Conservation (phyloP, 768 basidiomycete species). For the Rhodotorula diobovata region DNA sequence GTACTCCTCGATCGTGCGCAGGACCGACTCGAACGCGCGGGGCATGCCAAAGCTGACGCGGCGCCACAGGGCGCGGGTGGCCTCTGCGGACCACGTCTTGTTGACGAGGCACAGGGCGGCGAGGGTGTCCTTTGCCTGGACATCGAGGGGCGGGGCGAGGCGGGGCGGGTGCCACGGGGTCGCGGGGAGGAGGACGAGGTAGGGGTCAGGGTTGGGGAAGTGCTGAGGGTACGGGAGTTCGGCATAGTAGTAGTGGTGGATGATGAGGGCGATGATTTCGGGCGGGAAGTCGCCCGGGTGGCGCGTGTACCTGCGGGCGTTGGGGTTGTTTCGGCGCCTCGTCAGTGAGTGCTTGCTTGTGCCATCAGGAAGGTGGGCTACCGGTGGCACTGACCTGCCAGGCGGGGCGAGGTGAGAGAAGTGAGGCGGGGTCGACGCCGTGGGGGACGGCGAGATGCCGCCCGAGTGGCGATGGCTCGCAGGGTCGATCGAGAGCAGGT, state of each 20-base stretch:
- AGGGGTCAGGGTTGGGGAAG: conserved; percentile 33
- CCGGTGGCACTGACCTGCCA: no score
- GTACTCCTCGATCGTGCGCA: conserved; percentile 35
- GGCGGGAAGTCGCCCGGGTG: conserved; percentile 33
- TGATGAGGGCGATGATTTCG: conserved; percentile 38
- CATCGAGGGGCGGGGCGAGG: conserved; percentile 18
- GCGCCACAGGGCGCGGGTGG: conserved; percentile 31
- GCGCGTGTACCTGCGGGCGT: conserved; percentile 4
- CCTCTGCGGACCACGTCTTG: conserved; percentile 31
- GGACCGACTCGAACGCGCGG: conserved; percentile 35
- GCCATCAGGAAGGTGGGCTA: no score
- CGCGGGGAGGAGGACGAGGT: conserved; percentile 30
- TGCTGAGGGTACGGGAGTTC: conserved; percentile 12
- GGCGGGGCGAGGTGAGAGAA: background rate
- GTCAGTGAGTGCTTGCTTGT: background rate
- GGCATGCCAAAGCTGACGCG: conserved; percentile 35
- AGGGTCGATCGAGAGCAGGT: conserved; percentile 15
- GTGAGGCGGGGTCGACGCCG: background rate
- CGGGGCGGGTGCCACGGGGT: background rate
- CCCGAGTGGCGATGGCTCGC: background rate
- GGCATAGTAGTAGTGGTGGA: conserved; percentile 31
- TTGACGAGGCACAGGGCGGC: conserved; percentile 21
- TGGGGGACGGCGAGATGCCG: background rate
- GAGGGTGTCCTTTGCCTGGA: conserved; percentile 23
- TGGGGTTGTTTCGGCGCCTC: background rate